These are phyloP conservation scores for Entomortierella parvispora DNA, from an alignment of 192 early-diverging fungal species.

Conservation along the genomic window DNA sequence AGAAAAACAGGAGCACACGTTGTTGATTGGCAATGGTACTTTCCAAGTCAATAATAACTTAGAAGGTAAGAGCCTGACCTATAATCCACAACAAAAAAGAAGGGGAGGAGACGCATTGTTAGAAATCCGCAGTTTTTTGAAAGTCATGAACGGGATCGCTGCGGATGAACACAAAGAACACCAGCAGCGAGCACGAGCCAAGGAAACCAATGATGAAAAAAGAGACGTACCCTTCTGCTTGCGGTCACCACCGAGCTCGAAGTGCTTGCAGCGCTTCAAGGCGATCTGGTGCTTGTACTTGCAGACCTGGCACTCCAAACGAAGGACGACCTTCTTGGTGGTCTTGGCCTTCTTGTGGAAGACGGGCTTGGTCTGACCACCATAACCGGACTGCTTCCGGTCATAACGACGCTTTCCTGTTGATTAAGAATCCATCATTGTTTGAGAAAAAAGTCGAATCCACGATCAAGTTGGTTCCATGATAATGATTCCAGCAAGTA, in stretches of 20 bases:
- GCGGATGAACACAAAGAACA: slow-evolving; percentile 1
- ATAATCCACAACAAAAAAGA: neutral
- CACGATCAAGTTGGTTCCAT: neutral
- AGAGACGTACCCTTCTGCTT: slow-evolving; percentile 74
- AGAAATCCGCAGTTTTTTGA: neutral
- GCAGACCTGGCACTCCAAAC: slow-evolving; percentile 98
- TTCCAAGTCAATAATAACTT: slow-evolving; percentile 16
- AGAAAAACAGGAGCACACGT: slow-evolving; percentile 48
- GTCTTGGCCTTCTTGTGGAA: slow-evolving; percentile 99
- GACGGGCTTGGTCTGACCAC: slow-evolving; percentile 99
- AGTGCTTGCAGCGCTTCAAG: slow-evolving; percentile 99
- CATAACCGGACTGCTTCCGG: slow-evolving; percentile 99
- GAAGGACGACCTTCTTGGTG: slow-evolving; percentile 99
- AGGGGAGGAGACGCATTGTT: neutral
- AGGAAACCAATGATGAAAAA: neutral
- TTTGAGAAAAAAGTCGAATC: neutral
- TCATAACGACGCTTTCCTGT: slow-evolving; percentile 92
- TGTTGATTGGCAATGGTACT: slow-evolving; percentile 40
- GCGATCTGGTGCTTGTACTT: slow-evolving; percentile 99
- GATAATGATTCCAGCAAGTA: too few species aligned
- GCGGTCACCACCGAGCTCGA: slow-evolving; percentile 99
- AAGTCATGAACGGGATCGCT: too few species aligned
- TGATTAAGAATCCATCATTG: neutral
- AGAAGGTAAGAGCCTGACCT: slow-evolving; percentile 34
- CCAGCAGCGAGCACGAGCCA: neutral